Percentiles rank a stretch among this genome's conserved stretches.
Evolutionary conservation across 1,139 yeast genomes (phyloP).

Genomic region (Geotrichum histeridarum): DNA sequence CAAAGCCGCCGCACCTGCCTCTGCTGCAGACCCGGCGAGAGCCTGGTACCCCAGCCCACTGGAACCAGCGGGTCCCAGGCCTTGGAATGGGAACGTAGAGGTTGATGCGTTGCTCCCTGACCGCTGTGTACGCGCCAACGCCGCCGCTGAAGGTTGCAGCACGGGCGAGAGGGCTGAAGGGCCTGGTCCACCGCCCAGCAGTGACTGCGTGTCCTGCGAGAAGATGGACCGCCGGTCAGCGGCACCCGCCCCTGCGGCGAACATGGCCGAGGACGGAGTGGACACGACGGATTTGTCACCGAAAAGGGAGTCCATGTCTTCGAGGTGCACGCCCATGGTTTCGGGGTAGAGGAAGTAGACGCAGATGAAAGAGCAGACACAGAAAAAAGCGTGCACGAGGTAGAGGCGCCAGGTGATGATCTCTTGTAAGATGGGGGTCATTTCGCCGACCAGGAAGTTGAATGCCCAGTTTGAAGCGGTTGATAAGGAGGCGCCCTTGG

Average conservation of each 20-base stretch:
- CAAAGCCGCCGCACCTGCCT: constrained; percentile 2
- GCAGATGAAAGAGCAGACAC: constrained; percentile 62
- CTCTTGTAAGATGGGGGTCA: constrained; percentile 82
- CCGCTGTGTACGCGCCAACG: constrained; percentile 27
- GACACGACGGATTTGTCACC: constrained; percentile 50
- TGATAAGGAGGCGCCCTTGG: constrained; percentile 86
- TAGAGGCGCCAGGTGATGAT: constrained; percentile 73
- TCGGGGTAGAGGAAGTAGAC: constrained; percentile 77
- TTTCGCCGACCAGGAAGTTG: constrained; percentile 85
- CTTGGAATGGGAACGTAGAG: constrained; percentile 3
- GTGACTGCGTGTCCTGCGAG: constrained; percentile 26
- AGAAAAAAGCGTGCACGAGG: constrained; percentile 72
- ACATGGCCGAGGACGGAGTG: constrained; percentile 24
- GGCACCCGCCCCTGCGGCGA: not conserved
- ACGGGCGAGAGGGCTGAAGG: constrained; percentile 23
- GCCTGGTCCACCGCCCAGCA: constrained; percentile 21
- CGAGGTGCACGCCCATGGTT: constrained; percentile 81
- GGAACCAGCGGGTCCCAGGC: constrained; percentile 2
- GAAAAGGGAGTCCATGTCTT: constrained; percentile 81
- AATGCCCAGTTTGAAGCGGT: constrained; percentile 96
- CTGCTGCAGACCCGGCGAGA: not conserved
- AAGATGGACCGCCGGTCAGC: constrained; percentile 12
- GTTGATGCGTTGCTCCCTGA: constrained; percentile 20
- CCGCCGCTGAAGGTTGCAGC: constrained; percentile 31
- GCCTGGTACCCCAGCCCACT: not conserved